A percentile compares a stretch with the other conserved stretches of the same genome.
Evolutionary conservation across 2,329 filamentous ascomycete genomes (phyloP).

Genomic region (Paramyrothecium sp.): DNA sequence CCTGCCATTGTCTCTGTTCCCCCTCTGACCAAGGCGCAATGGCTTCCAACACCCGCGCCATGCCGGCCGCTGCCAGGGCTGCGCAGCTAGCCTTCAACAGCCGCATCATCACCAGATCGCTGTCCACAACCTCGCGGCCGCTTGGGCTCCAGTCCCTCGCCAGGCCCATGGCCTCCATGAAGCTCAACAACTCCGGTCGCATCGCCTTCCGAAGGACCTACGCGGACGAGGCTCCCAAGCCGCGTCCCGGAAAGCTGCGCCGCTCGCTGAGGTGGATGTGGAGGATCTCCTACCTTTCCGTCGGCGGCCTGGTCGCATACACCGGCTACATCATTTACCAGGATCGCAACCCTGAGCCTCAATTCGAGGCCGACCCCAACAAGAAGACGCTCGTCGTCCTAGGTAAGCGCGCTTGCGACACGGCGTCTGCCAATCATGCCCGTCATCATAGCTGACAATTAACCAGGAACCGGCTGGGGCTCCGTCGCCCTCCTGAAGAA

Average conservation of each 20-base stretch:
- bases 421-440: background rate
- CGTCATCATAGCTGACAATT: background rate
- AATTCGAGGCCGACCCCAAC: conserved; percentile 72
- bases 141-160: conserved; percentile 16
- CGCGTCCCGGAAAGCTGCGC: conserved; percentile 59
- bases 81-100: conserved; percentile 24
- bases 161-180: conserved; percentile 31
- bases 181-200: conserved; percentile 32
- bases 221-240: conserved; percentile 49
- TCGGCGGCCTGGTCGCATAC: conserved; percentile 67
- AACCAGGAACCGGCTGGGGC: conserved; percentile 89
- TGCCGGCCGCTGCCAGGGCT: conserved; percentile 32
- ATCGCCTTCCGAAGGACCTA: conserved; percentile 43
- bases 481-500: conserved; percentile 97
- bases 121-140: conserved; percentile 29
- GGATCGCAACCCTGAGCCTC: conserved; percentile 77
- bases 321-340: conserved; percentile 80
- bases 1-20: background rate
- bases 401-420: conserved; percentile 54
- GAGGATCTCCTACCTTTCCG: conserved; percentile 76
- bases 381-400: conserved; percentile 98
- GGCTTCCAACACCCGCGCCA: conserved; percentile 45
- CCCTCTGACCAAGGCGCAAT: conserved; percentile 28
- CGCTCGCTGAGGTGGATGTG: conserved; percentile 75
- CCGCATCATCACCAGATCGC: conserved; percentile 28